phyloP scores from a whole-genome alignment of 2,329 filamentous ascomycete species.

The Hymenoscyphus repandus region DNA sequence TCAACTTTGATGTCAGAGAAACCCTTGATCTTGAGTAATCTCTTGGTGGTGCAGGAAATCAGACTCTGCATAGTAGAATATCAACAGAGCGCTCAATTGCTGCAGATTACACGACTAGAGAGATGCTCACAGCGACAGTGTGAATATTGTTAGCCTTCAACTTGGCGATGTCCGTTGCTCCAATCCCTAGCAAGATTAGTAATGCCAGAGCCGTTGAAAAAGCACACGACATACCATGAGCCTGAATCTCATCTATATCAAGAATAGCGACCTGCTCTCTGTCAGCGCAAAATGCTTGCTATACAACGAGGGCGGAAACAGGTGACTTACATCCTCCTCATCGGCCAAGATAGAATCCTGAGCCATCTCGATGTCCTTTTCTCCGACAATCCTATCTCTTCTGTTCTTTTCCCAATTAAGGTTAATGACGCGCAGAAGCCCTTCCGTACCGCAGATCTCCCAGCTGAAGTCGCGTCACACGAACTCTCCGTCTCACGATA shows the following conservation, averaged over 20 bases:
- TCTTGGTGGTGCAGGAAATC: conserved; percentile 53
- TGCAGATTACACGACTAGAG: not conserved
- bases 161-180: conserved; percentile 60
- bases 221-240: conserved; percentile 44
- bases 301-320: not conserved
- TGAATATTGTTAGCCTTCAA: conserved; percentile 57
- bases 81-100: conserved; percentile 1
- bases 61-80: conserved; percentile 44
- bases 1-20: conserved; percentile 68
- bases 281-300: not conserved
- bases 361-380: conserved; percentile 14
- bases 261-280: conserved; percentile 41
- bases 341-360: conserved; percentile 15
- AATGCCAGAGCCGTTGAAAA: not conserved
- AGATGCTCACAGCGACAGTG: conserved; percentile 52
- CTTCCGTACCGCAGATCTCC: not conserved
- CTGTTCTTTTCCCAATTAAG: too few species aligned
- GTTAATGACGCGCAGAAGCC: not conserved
- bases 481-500: not conserved
- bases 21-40: conserved; percentile 61
- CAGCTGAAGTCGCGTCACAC: not conserved
- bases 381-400: not conserved
- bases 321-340: conserved; percentile 13
- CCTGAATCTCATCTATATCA: conserved; percentile 61
- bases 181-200: conserved; percentile 44